Evolutionary conservation across 2,329 filamentous ascomycete genomes (phyloP).

Genomic region (Pochonia chlamydosporia): DNA sequence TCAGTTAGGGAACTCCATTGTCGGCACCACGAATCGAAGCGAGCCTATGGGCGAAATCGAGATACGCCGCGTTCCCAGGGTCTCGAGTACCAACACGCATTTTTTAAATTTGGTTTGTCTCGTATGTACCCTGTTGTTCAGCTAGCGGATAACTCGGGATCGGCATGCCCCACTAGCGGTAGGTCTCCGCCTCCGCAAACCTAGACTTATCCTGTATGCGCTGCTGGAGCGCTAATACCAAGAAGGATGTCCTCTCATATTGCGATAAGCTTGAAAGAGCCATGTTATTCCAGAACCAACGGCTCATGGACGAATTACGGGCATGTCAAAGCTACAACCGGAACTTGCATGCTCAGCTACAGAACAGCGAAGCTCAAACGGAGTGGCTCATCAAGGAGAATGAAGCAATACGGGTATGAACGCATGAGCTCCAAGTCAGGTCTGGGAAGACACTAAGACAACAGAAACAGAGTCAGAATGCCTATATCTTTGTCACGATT

Average conservation of each 20-base stretch:
- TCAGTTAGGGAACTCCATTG: too few relatives aligned
- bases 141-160: too few relatives aligned
- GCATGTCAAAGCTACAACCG: conserved; percentile 44
- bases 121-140: too few relatives aligned
- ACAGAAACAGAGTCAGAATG: conserved; percentile 43
- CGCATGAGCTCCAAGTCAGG: conserved; percentile 8
- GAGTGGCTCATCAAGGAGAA: conserved; percentile 31
- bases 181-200: too few relatives aligned
- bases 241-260: conserved; percentile 27
- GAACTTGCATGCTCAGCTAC: conserved; percentile 43
- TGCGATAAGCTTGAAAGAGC: conserved; percentile 36
- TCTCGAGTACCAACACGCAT: too few relatives aligned
- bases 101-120: too few relatives aligned
- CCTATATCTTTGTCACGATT: conserved; percentile 55
- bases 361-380: conserved; percentile 30
- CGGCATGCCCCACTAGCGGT: too few relatives aligned
- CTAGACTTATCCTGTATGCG: too few relatives aligned
- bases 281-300: conserved; percentile 37
- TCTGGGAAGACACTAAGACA: not conserved
- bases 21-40: too few relatives aligned
- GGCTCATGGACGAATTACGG: conserved; percentile 33
- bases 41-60: too few relatives aligned
- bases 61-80: too few relatives aligned
- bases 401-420: conserved; percentile 39
- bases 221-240: too few relatives aligned